Percentiles rank a stretch among this genome's conserved stretches.
Evolutionary conservation across 768 basidiomycete genomes (phyloP).

Genomic region (Butyriboletus loyo): DNA sequence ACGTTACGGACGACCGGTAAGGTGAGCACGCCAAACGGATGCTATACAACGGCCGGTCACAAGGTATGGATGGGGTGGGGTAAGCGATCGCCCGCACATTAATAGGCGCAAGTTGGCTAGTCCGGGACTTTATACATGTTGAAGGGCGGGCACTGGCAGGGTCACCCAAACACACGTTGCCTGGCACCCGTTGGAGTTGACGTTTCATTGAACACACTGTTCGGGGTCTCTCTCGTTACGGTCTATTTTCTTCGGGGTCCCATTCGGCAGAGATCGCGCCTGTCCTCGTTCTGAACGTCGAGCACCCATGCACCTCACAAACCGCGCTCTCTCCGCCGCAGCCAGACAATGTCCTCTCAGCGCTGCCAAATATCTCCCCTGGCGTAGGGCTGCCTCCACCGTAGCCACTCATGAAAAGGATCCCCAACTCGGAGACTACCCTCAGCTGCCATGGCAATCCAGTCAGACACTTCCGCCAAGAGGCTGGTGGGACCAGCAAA

Average conservation of each 20-base stretch:
- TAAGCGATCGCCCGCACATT: slow-evolving; percentile 20
- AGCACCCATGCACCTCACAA: slow-evolving; percentile 20
- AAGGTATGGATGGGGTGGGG: slow-evolving; percentile 2
- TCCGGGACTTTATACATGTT: slow-evolving; percentile 16
- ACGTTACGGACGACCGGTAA: slow-evolving; percentile 22
- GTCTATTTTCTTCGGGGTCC: slow-evolving; percentile 21
- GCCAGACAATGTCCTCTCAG: slow-evolving; percentile 1
- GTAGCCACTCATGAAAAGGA: slow-evolving; percentile 41
- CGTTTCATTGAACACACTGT: slow-evolving; percentile 8
- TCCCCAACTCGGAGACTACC: slow-evolving; percentile 72
- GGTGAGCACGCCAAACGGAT: slow-evolving; percentile 4
- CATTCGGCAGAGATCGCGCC: not conserved
- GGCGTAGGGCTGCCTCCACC: slow-evolving; percentile 14
- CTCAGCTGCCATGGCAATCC: slow-evolving; percentile 64
- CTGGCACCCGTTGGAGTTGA: slow-evolving; percentile 11
- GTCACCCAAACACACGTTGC: slow-evolving; percentile 17
- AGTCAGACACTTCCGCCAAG: slow-evolving; percentile 59
- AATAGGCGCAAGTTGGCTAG: slow-evolving; percentile 14
- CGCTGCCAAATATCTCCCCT: not conserved
- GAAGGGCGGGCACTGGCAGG: slow-evolving; percentile 19
- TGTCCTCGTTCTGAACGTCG: slow-evolving; percentile 11
- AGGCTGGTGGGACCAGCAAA: slow-evolving; percentile 75
- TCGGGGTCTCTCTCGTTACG: slow-evolving; percentile 16
- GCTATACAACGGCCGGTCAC: slow-evolving; percentile 17
- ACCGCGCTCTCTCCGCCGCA: slow-evolving; percentile 5